phyloP scores from a whole-genome alignment of 2,329 filamentous ascomycete species.

The Diplocarpon rosae region DNA sequence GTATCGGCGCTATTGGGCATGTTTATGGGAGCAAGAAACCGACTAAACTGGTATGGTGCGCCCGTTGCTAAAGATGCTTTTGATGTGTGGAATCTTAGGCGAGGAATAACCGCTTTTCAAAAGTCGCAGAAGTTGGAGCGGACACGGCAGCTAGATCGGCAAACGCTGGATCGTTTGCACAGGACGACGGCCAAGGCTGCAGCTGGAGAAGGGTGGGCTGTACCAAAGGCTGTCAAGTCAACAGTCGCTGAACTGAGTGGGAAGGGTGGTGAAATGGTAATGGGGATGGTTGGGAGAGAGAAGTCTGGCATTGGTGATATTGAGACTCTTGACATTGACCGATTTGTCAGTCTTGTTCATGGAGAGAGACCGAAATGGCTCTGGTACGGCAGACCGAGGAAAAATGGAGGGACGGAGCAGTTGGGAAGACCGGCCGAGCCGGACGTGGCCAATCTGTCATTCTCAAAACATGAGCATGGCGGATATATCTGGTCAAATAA shows the following conservation, averaged over 20 bases:
- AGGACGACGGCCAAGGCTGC: slow-evolving; percentile 81
- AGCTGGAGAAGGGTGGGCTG: slow-evolving; percentile 78
- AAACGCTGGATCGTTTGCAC: slow-evolving; percentile 73
- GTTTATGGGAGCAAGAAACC: slow-evolving; percentile 80
- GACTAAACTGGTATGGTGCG: slow-evolving; percentile 73
- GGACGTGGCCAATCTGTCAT: slow-evolving; percentile 37
- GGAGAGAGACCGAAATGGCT: slow-evolving; percentile 87
- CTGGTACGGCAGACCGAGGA: slow-evolving; percentile 82
- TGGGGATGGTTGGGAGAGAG: slow-evolving; percentile 81
- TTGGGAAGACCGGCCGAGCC: slow-evolving; percentile 33
- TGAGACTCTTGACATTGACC: slow-evolving; percentile 82
- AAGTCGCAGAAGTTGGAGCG: slow-evolving; percentile 74
- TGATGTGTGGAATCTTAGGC: slow-evolving; percentile 70
- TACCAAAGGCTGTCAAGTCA: slow-evolving; percentile 89
- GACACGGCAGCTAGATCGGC: slow-evolving; percentile 69
- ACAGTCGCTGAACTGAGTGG: slow-evolving; percentile 89
- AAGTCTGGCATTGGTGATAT: slow-evolving; percentile 86
- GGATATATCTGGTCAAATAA: slow-evolving; percentile 35
- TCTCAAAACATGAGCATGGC: slow-evolving; percentile 46
- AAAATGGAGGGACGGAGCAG: slow-evolving; percentile 39
- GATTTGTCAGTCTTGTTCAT: slow-evolving; percentile 64
- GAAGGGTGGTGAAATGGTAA: slow-evolving; percentile 86
- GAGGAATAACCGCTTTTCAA: slow-evolving; percentile 79
- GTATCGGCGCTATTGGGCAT: slow-evolving; percentile 80
- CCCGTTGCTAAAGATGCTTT: slow-evolving; percentile 87